These are phyloP conservation scores for Termitomyces heimii DNA, from an alignment of 768 basidiomycete species.

Conservation along the genomic window DNA sequence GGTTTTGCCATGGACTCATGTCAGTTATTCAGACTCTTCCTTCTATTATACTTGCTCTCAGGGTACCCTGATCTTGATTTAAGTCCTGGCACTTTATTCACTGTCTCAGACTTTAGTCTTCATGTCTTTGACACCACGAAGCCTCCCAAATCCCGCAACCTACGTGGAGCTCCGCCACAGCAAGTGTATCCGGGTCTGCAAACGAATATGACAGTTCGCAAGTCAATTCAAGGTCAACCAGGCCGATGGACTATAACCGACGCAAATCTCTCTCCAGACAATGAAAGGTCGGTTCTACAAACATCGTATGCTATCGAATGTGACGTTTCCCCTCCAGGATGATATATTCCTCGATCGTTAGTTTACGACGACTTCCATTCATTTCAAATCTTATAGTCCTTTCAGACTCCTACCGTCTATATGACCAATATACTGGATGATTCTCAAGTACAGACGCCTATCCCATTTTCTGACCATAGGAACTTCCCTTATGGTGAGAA, in stretches of 20 bases:
- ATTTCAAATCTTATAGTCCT: background rate
- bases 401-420: slow-evolving; percentile 65
- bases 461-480: slow-evolving; percentile 47
- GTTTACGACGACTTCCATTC: slow-evolving; percentile 11
- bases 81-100: background rate
- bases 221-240: slow-evolving; percentile 69
- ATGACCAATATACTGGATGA: slow-evolving; percentile 70
- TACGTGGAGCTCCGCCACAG: slow-evolving; percentile 5
- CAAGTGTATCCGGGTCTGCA: slow-evolving; percentile 23
- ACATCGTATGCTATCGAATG: background rate
- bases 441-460: slow-evolving; percentile 54
- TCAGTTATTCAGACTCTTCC: slow-evolving; percentile 55
- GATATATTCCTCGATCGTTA: slow-evolving; percentile 88
- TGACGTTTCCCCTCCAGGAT: slow-evolving; percentile 42
- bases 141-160: slow-evolving; percentile 25
- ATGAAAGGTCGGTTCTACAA: slow-evolving; percentile 55
- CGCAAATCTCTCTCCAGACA: slow-evolving; percentile 84
- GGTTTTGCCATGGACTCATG: slow-evolving; percentile 1
- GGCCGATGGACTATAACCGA: slow-evolving; percentile 96
- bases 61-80: slow-evolving; percentile 36
- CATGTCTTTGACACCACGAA: slow-evolving; percentile 81
- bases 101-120: slow-evolving; percentile 69
- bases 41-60: slow-evolving; percentile 93
- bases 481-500: slow-evolving; percentile 38
- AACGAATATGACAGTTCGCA: slow-evolving; percentile 40